Evolutionary conservation across 2,329 filamentous ascomycete genomes (phyloP).

Genomic region (Sporothrix euskadiensis): DNA sequence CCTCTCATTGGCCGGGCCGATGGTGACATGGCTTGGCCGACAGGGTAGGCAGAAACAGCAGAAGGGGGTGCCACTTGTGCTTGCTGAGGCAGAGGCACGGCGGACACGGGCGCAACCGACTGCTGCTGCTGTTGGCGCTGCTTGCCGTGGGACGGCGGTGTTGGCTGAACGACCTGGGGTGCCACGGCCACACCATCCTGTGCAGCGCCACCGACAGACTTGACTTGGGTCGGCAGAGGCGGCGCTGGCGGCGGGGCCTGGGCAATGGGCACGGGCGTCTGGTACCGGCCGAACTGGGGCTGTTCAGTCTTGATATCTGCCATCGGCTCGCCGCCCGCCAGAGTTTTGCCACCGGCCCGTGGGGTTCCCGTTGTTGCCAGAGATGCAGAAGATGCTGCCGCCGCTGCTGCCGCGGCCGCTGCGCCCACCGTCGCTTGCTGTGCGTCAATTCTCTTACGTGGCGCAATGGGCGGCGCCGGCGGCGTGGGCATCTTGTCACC

Average conservation of each 20-base stretch:
- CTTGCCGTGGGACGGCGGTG: conserved; percentile 31
- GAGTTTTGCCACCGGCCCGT: conserved; percentile 13
- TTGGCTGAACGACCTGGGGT: conserved; percentile 25
- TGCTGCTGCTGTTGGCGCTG: conserved; percentile 31
- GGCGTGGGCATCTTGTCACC: conserved; percentile 63
- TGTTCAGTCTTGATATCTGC: conserved; percentile 47
- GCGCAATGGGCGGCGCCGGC: conserved; percentile 51
- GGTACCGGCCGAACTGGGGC: conserved; percentile 36
- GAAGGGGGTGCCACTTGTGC: conserved; percentile 17
- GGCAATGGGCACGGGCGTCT: conserved; percentile 39
- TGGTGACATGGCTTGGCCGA: conserved; percentile 51
- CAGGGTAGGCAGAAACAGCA: neutral
- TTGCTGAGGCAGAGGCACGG: conserved; percentile 26
- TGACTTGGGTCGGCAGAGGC: conserved; percentile 31
- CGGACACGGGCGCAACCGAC: conserved; percentile 33
- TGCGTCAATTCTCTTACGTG: conserved; percentile 27
- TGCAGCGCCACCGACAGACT: conserved; percentile 19
- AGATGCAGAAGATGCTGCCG: neutral
- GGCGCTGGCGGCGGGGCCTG: conserved; percentile 39
- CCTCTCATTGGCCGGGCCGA: conserved; percentile 37
- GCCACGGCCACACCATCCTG: conserved; percentile 2
- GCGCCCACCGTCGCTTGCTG: neutral
- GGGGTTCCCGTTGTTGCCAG: neutral
- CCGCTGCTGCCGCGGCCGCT: conserved; percentile 13
- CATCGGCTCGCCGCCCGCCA: conserved; percentile 27